Percentiles rank a stretch among this genome's conserved stretches.
Evolutionary conservation across 495 filamentous ascomycete species (phyloP).

Genomic region (Acidiella bohemica): DNA sequence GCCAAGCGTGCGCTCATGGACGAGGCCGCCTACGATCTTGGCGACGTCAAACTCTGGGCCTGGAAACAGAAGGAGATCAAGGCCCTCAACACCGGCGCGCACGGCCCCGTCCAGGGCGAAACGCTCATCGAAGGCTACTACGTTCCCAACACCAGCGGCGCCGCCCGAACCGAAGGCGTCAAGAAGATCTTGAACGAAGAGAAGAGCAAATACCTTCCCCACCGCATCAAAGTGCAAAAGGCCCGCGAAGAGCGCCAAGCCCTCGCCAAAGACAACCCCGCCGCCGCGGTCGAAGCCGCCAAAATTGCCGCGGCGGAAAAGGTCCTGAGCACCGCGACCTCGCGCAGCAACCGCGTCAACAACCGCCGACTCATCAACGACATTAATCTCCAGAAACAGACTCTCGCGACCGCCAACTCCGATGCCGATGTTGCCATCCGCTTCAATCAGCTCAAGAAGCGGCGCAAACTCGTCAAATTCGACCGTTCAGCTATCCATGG

Average conservation of each 20-base stretch:
- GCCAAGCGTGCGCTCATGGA: constrained; percentile 39
- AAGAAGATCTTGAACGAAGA: constrained; percentile 91
- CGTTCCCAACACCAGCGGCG: constrained; percentile 69
- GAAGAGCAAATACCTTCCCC: constrained; percentile 95
- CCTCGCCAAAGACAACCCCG: constrained; percentile 56
- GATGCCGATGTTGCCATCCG: constrained; percentile 45
- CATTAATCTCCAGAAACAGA: constrained; percentile 85
- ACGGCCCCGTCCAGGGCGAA: constrained; percentile 30
- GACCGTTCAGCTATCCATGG: constrained; percentile 96
- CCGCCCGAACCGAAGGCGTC: constrained; percentile 79
- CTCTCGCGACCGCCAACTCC: constrained; percentile 45
- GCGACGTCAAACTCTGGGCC: constrained; percentile 62
- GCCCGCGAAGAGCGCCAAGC: constrained; percentile 79
- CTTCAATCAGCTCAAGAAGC: constrained; percentile 98
- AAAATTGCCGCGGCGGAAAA: constrained; percentile 61
- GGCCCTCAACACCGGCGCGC: constrained; percentile 49
- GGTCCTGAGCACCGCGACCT: constrained; percentile 60
- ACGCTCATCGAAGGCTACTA: constrained; percentile 77
- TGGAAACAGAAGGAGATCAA: constrained; percentile 88
- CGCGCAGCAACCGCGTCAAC: constrained; percentile 82
- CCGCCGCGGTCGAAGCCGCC: constrained; percentile 51
- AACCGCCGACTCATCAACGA: constrained; percentile 88
- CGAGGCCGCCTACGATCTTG: constrained; percentile 39
- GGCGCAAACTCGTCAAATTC: constrained; percentile 98
- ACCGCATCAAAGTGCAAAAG: constrained; percentile 88